Conservation (phyloP, 2,329 filamentous ascomycete genomes). For the Botrytis cinerea region DNA sequence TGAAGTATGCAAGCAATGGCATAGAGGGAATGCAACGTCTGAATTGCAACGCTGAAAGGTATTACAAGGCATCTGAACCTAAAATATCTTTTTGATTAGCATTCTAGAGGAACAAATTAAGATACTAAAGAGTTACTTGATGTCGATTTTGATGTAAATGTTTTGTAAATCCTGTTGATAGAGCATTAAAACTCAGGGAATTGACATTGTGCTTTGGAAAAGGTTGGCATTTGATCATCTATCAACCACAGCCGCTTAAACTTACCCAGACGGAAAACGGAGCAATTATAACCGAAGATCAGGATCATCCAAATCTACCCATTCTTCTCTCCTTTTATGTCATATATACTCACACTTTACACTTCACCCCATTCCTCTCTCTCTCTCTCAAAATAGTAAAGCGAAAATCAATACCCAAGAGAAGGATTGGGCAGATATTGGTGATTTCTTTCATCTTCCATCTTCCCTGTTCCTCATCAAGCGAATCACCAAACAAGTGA, state of each 20-base stretch:
- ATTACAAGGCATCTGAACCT: too few species aligned
- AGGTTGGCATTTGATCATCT: too few species aligned
- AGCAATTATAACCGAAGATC: not conserved
- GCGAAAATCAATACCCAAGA: not conserved
- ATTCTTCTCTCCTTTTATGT: not conserved
- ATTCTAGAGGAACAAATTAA: not conserved
- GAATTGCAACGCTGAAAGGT: not conserved
- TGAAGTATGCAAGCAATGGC: not conserved
- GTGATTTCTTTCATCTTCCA: not conserved
- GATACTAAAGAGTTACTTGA: too few species aligned
- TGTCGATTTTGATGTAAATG: too few species aligned
- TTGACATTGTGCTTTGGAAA: too few species aligned
- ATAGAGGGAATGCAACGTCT: not conserved
- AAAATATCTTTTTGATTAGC: not conserved
- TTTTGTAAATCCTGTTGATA: too few species aligned
- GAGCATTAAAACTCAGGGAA: too few species aligned
- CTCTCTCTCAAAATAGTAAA: not conserved
- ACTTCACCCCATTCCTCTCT: not conserved
- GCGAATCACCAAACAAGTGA: constrained; percentile 14
- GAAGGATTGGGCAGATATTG: constrained; percentile 2
- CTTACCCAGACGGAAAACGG: rapidly evolving
- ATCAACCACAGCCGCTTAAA: not conserved
- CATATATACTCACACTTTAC: not conserved
- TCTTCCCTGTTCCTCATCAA: constrained; percentile 16
- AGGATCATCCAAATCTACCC: not conserved